Conservation (phyloP, 257 asterid genomes). For the Lithospermum erythrorhizon region DNA sequence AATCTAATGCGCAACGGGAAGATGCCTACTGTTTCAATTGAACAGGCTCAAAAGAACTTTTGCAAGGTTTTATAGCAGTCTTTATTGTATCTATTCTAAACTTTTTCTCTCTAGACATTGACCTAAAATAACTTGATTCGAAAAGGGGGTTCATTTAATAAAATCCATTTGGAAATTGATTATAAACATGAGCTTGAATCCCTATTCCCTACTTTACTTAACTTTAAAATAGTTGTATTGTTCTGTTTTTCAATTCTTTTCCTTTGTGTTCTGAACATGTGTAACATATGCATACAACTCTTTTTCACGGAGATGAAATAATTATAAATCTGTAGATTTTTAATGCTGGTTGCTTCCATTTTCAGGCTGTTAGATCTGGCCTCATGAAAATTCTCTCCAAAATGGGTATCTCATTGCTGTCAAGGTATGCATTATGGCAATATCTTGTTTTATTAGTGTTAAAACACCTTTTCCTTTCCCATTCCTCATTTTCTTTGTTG, state of each 20-base stretch:
- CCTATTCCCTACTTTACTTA: not conserved
- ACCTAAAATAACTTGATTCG: not conserved
- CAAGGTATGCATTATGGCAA: conserved; percentile 41
- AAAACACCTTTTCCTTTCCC: not conserved
- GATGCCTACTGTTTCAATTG: conserved; percentile 96
- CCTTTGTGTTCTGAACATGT: not conserved
- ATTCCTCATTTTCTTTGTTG: conserved; percentile 9
- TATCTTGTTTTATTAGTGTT: not conserved
- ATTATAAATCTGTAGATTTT: not conserved
- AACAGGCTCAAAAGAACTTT: conserved; percentile 95
- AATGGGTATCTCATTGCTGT: conserved; percentile 98
- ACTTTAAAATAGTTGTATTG: not conserved
- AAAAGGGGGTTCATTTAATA: not conserved
- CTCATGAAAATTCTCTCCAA: conserved; percentile 90
- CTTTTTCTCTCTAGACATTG: conserved; percentile 2
- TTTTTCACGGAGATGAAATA: not conserved
- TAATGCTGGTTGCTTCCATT: conserved; percentile 6
- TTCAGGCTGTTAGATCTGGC: conserved; percentile 84
- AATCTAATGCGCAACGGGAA: conserved; percentile 97
- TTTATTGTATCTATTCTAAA: conserved; percentile 7
- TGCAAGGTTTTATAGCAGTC: conserved; percentile 50
- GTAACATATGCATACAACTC: not conserved
- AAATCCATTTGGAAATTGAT: not conserved
- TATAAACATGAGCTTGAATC: not conserved
- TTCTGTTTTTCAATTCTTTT: not conserved